Evolutionary conservation across 176 grass and related monocot genomes (phyloP).

Genomic region (Aegilops sharonensis): DNA sequence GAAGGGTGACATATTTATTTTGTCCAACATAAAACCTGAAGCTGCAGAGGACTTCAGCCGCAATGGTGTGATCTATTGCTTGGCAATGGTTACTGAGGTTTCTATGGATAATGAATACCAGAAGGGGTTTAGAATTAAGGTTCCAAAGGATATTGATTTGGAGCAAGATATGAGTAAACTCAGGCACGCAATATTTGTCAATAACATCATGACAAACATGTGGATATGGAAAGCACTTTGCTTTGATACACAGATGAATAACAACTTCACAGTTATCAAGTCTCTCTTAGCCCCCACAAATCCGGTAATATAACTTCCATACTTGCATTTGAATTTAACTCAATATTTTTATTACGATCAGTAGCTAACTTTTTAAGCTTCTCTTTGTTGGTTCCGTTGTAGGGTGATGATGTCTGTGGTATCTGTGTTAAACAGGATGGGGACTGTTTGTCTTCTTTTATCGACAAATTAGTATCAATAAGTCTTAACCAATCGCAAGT

Average conservation of each 20-base stretch:
- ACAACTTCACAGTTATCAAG: slow-evolving; percentile 59
- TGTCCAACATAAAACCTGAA: slow-evolving; percentile 53
- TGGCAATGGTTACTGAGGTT: slow-evolving; percentile 59
- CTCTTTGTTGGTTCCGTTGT: background rate
- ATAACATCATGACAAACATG: slow-evolving; percentile 47
- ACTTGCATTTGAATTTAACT: background rate
- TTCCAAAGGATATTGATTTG: slow-evolving; percentile 17
- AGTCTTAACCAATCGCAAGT: slow-evolving; percentile 65
- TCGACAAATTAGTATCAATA: slow-evolving; percentile 23
- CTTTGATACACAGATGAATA: slow-evolving; percentile 13
- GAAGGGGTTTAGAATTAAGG: slow-evolving; percentile 47
- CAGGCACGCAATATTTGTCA: slow-evolving; percentile 46
- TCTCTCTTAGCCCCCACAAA: slow-evolving; percentile 35
- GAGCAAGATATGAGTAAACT: slow-evolving; percentile 28
- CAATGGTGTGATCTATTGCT: slow-evolving; percentile 42
- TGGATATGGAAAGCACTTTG: slow-evolving; percentile 56
- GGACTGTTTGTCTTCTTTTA: slow-evolving; percentile 23
- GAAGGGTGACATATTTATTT: slow-evolving; percentile 59
- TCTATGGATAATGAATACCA: slow-evolving; percentile 34
- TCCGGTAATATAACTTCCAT: slow-evolving; percentile 31
- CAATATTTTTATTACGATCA: background rate
- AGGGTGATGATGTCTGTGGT: slow-evolving; percentile 34
- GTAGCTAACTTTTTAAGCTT: background rate
- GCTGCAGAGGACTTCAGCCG: slow-evolving; percentile 35
- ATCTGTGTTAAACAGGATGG: background rate